Conservation (phyloP, 441 rosid genomes). For the Mallotus repandus region DNA sequence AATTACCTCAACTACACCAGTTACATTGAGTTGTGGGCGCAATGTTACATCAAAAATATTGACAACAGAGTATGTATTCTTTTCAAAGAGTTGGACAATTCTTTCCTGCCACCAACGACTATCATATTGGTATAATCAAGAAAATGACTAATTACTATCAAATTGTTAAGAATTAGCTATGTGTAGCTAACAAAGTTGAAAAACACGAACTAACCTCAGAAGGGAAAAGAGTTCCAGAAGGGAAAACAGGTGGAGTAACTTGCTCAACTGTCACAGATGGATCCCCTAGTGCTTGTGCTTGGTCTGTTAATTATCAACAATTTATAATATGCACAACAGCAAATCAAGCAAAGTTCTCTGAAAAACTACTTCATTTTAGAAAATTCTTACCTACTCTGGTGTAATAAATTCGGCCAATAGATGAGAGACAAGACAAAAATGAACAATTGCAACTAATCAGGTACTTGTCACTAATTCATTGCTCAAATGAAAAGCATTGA, state of each 20-base stretch:
- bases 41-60: slow-evolving; percentile 91
- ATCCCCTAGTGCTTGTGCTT: slow-evolving; percentile 81
- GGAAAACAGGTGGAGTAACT: slow-evolving; percentile 76
- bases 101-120: slow-evolving; percentile 56
- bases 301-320: slow-evolving; percentile 26
- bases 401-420: too few species aligned
- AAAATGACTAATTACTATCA: too few species aligned
- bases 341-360: not conserved
- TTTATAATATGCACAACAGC: too few species aligned
- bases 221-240: slow-evolving; percentile 83
- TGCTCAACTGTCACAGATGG: slow-evolving; percentile 74
- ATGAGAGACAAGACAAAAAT: too few species aligned
- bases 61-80: slow-evolving; percentile 86
- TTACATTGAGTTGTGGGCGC: slow-evolving; percentile 87
- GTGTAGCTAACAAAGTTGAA: slow-evolving; percentile 1
- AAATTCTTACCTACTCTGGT: too few species aligned
- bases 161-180: too few species aligned
- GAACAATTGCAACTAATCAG: too few species aligned
- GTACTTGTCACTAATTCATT: too few species aligned
- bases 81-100: slow-evolving; percentile 78
- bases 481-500: too few species aligned
- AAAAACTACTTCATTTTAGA: too few species aligned
- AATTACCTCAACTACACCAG: slow-evolving; percentile 89
- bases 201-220: slow-evolving; percentile 52
- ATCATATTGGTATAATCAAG: slow-evolving; percentile 6